Percentiles rank a stretch among this genome's conserved stretches.
These are phyloP conservation scores for Leishmania amazonensis DNA, from an alignment of 208 protist species.

Conservation along the genomic window DNA sequence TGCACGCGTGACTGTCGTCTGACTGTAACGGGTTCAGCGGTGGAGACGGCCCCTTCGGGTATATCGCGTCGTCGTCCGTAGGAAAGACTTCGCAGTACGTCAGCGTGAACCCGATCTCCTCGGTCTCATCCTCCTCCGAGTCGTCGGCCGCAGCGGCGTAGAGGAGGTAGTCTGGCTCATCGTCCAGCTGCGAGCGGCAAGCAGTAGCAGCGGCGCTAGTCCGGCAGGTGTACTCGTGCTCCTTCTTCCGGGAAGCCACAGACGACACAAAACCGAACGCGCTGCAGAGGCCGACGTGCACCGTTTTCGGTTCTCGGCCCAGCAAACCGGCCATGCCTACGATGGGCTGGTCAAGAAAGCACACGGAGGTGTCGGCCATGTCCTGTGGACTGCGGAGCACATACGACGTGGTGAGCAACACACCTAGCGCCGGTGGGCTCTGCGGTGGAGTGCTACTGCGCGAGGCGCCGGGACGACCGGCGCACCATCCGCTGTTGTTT, in stretches of 20 bases:
- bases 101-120: slow-evolving; percentile 75
- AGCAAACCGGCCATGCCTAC: slow-evolving; percentile 55
- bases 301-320: slow-evolving; percentile 44
- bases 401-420: slow-evolving; percentile 80
- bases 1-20: not conserved
- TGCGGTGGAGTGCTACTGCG: not conserved
- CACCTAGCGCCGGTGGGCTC: slow-evolving; percentile 27
- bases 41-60: not conserved
- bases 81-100: slow-evolving; percentile 68
- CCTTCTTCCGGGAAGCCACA: slow-evolving; percentile 16
- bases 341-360: slow-evolving; percentile 81
- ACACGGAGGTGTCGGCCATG: slow-evolving; percentile 35
- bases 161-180: slow-evolving; percentile 25
- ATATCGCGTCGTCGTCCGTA: not conserved
- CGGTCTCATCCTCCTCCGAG: slow-evolving; percentile 35
- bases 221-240: slow-evolving; percentile 9
- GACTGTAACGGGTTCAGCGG: not conserved
- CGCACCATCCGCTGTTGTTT: not conserved
- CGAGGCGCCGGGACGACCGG: not conserved
- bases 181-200: not conserved
- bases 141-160: slow-evolving; percentile 17
- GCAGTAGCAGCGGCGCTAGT: not conserved
- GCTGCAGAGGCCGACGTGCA: slow-evolving; percentile 52
- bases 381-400: slow-evolving; percentile 56
- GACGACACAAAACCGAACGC: slow-evolving; percentile 71